A percentile compares a stretch with the other conserved stretches of the same genome.
Evolutionary conservation across 495 filamentous ascomycete species (phyloP).

Genomic region (Neurospora sublineolata): DNA sequence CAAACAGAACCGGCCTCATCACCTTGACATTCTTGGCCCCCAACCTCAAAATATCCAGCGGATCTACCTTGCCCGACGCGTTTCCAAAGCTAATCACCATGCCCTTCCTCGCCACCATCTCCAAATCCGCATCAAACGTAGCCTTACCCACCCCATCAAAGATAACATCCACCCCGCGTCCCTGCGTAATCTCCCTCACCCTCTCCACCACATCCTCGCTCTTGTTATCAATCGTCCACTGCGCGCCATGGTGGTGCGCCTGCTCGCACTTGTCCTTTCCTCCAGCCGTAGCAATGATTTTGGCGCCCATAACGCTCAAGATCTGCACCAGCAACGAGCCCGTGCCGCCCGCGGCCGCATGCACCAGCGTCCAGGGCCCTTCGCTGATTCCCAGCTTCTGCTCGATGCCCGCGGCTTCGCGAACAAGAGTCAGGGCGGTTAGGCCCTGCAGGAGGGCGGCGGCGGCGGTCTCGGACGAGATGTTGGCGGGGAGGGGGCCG

Average conservation of each 20-base stretch:
- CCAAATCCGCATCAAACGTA: slow-evolving; percentile 77
- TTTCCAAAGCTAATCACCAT: slow-evolving; percentile 82
- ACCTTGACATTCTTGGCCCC: slow-evolving; percentile 71
- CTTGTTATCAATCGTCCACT: slow-evolving; percentile 61
- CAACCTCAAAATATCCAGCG: slow-evolving; percentile 57
- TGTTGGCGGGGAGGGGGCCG: slow-evolving; percentile 47
- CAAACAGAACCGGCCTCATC: slow-evolving; percentile 60
- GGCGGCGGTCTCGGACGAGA: slow-evolving; percentile 52
- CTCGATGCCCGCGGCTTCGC: slow-evolving; percentile 64
- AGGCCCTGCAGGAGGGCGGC: slow-evolving; percentile 71
- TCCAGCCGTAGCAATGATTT: slow-evolving; percentile 73
- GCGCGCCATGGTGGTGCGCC: slow-evolving; percentile 57
- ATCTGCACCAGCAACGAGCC: slow-evolving; percentile 71
- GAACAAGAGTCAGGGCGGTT: slow-evolving; percentile 72
- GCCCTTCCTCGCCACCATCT: slow-evolving; percentile 70
- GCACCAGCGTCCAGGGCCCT: slow-evolving; percentile 77
- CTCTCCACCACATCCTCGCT: slow-evolving; percentile 52
- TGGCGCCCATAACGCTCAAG: slow-evolving; percentile 59
- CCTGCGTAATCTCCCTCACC: slow-evolving; percentile 60
- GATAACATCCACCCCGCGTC: slow-evolving; percentile 63
- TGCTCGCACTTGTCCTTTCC: slow-evolving; percentile 60
- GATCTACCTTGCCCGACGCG: slow-evolving; percentile 66
- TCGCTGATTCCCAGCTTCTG: slow-evolving; percentile 15
- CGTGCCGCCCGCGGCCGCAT: slow-evolving; percentile 85
- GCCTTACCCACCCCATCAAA: slow-evolving; percentile 84